Conservation (phyloP, 2,329 filamentous ascomycete species). For the Kalmusia sp. region DNA sequence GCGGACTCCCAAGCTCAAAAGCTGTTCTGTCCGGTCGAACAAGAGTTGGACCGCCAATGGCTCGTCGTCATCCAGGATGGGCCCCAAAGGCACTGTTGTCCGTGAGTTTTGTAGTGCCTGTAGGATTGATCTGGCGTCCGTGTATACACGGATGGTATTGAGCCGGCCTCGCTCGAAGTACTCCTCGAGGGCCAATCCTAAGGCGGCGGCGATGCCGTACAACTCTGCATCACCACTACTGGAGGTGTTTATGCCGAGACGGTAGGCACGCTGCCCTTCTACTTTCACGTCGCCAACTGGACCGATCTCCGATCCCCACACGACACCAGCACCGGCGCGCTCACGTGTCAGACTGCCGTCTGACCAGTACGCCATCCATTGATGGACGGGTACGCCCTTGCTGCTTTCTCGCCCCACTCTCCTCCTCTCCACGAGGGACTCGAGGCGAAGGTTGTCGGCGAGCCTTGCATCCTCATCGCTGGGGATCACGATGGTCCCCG, state of each 20-base stretch:
- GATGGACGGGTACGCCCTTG: too few species aligned
- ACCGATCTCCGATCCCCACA: not conserved
- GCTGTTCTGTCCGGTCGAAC: constrained; percentile 9
- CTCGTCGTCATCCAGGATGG: not conserved
- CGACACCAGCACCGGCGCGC: constrained; percentile 12
- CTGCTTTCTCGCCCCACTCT: not conserved
- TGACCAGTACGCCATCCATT: constrained; percentile 2
- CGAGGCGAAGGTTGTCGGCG: not conserved
- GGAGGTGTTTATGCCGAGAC: constrained; percentile 8
- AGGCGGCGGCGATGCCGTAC: constrained; percentile 14
- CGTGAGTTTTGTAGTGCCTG: not conserved
- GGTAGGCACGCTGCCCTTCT: not conserved
- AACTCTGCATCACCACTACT: constrained; percentile 10
- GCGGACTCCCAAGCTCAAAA: not conserved
- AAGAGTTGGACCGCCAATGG: not conserved
- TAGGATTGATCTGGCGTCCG: not conserved
- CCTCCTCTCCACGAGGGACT: not conserved
- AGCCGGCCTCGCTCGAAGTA: not conserved
- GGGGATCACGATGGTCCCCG: not conserved
- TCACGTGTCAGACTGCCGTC: constrained; percentile 3
- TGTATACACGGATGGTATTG: constrained; percentile 11
- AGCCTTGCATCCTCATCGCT: not conserved
- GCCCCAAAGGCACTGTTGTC: not conserved
- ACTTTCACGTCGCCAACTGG: not conserved
- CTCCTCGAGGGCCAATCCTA: constrained; percentile 1